Base-by-base conservation (phyloP, 2,329 filamentous ascomycete genomes). In the Venturiaceae sp. region DNA sequence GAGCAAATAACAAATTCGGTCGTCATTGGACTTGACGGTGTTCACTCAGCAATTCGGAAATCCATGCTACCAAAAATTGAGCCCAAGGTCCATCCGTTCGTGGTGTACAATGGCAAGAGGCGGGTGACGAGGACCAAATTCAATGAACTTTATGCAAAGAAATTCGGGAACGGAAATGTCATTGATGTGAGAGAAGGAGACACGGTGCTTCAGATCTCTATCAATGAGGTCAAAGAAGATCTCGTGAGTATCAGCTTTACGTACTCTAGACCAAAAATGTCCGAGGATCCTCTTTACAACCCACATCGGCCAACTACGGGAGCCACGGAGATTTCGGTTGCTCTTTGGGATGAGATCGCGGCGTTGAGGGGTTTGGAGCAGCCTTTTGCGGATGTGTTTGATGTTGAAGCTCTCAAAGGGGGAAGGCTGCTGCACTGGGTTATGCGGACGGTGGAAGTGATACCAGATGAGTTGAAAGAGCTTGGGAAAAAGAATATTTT, bases 381-480 rank as follows among this genome's bases (percentile, higher is more conserved):
- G 46, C 66, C 69, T 0, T 75, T 72, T 55, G 52, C 60, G 7
- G 61, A 65, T 0, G 62, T 74, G 2, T 74, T 75, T 30, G 60
- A 72, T 21, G 57, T 59, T 5, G 60, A 66, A 5, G 64, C 62
- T 8, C 61, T 75, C 60, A 63, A 63, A 5, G 57, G 64, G 2
- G 73, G 75, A 37, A 63, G 71, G 11, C 21, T 56, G 34, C 58
- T 75, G 46, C 69, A 73, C 53, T 76, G 74, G 72, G 63, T 76
- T 14, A 75, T 76, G 74, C 68, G 74, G 13, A 70, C 64, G 2
- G 53, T 56, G 3, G 23, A 28, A 2, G 50, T 66, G 2, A 60
- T 65, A 1, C 54, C 61, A 14, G 23, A 60, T 16, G 63, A 69
- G 1, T 60, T 72, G 6, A 56, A 66, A 21, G 53, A 62, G 5